Evolutionary conservation across 495 filamentous ascomycete genomes (phyloP).

Genomic region (Xylaria palmicola): DNA sequence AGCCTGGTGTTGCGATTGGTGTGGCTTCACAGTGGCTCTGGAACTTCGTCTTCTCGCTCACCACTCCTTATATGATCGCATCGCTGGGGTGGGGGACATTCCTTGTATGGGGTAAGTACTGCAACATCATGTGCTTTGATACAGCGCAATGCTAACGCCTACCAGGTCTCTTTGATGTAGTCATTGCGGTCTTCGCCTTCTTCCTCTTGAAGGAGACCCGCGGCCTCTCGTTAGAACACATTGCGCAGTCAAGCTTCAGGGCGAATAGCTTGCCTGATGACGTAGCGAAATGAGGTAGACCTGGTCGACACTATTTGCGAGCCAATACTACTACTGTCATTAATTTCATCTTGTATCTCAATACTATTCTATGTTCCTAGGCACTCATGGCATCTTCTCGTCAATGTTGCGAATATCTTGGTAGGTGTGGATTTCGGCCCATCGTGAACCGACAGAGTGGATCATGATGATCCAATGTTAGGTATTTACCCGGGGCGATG

Average conservation of each 20-base stretch:
- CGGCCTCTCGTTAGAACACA: constrained; percentile 28
- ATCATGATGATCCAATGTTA: background rate
- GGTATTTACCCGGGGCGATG: background rate
- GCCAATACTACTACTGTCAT: background rate
- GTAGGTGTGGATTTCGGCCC: background rate
- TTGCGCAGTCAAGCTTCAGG: constrained; percentile 23
- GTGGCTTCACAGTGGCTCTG: constrained; percentile 53
- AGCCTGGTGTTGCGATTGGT: constrained; percentile 41
- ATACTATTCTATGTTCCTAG: no score
- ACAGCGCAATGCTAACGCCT: background rate
- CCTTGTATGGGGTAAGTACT: constrained; percentile 38
- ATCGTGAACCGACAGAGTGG: background rate
- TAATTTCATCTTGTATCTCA: background rate
- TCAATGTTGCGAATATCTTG: background rate
- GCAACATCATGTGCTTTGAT: background rate
- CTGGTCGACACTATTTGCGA: background rate
- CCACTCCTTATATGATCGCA: constrained; percentile 51
- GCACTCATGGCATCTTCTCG: background rate
- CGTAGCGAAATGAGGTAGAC: background rate
- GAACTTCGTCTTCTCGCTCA: constrained; percentile 51
- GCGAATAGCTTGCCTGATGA: background rate
- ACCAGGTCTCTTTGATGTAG: constrained; percentile 23
- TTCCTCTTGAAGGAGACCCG: constrained; percentile 27
- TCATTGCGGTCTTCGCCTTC: constrained; percentile 24
- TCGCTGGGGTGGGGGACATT: constrained; percentile 53